Evolutionary conservation across 208 protist species (phyloP).

Genomic region (Acanthamoeba culbertsoni): DNA sequence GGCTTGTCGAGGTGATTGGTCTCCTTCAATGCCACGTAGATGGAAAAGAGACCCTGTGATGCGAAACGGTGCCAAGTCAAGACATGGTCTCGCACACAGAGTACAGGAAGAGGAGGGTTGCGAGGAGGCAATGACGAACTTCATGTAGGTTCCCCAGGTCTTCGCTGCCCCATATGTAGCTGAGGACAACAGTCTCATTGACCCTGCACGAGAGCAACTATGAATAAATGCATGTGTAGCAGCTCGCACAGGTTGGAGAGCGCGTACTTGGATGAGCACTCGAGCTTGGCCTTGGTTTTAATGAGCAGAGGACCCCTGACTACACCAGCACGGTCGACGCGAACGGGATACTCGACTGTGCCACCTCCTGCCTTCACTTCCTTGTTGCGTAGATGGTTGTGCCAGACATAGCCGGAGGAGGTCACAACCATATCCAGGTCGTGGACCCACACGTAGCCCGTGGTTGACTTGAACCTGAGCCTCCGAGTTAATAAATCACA

Average conservation of each 20-base stretch:
- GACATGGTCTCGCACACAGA: background rate
- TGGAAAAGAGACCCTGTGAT: background rate
- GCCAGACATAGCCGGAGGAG: background rate
- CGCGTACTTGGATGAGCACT: background rate
- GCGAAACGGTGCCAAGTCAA: background rate
- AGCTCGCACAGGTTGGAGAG: background rate
- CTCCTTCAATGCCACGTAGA: background rate
- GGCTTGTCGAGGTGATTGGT: background rate
- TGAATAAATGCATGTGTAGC: background rate
- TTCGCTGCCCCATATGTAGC: background rate
- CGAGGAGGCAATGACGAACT: background rate
- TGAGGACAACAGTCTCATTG: background rate
- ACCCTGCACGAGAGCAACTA: background rate
- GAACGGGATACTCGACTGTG: background rate
- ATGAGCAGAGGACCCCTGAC: background rate
- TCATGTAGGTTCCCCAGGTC: background rate
- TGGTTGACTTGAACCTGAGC: background rate
- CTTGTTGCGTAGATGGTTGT: background rate
- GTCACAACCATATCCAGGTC: conserved; percentile 6
- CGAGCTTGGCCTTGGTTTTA: background rate
- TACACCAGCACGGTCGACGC: background rate
- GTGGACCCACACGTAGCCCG: background rate
- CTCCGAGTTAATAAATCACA: background rate
- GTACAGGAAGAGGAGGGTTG: background rate
- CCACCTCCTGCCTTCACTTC: background rate